Conservation (phyloP, 2,329 filamentous ascomycete genomes). For the Diaporthe ilicicola region DNA sequence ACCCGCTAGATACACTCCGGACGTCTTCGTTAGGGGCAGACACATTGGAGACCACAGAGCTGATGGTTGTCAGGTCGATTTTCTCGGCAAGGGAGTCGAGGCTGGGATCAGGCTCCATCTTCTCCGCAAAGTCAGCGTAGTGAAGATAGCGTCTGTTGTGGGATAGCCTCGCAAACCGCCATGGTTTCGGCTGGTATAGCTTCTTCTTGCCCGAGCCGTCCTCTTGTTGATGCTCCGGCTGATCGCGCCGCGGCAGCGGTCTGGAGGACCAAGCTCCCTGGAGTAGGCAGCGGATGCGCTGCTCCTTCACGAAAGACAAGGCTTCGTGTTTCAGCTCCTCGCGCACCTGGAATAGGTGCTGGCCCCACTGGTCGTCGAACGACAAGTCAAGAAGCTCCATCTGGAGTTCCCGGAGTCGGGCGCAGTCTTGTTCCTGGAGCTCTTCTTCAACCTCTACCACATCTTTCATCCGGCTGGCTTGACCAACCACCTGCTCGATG, state of each 20-base stretch:
- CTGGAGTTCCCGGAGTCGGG: conserved; percentile 81
- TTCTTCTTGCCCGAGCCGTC: conserved; percentile 49
- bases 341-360: conserved; percentile 87
- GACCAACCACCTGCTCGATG: conserved; percentile 87
- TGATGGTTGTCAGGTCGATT: conserved; percentile 87
- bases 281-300: conserved; percentile 88
- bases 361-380: conserved; percentile 94
- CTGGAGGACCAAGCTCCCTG: conserved; percentile 87
- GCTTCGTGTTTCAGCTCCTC: conserved; percentile 92
- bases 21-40: conserved; percentile 69
- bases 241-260: conserved; percentile 51
- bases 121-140: conserved; percentile 82
- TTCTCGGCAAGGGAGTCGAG: conserved; percentile 81
- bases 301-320: conserved; percentile 95
- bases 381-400: conserved; percentile 92
- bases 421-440: conserved; percentile 82
- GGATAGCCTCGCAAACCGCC: conserved; percentile 87
- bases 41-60: conserved; percentile 93
- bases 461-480: conserved; percentile 82
- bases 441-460: conserved; percentile 90
- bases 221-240: conserved; percentile 51
- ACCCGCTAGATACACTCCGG: conserved; percentile 52
- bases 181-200: conserved; percentile 63
- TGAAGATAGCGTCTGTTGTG: conserved; percentile 92
- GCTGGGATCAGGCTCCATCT: conserved; percentile 70